These are phyloP conservation scores for Rutstroemia sydowiana DNA, from an alignment of 2,329 filamentous ascomycete genomes.

Conservation along the genomic window DNA sequence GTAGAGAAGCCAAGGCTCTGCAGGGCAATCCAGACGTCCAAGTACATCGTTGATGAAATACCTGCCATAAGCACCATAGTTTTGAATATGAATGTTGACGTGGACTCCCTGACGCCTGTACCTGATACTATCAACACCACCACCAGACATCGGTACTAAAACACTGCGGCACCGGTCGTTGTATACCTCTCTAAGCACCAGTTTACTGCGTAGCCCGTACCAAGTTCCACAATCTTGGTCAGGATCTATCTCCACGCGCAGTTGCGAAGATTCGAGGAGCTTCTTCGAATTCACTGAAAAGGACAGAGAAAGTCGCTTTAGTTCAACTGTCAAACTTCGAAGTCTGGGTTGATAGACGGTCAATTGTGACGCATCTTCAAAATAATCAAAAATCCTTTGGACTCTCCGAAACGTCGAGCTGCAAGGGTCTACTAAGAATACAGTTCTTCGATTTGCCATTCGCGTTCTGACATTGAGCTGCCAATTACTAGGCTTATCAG, in stretches of 20 bases:
- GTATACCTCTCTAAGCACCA: conserved; percentile 42
- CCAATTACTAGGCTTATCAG: conserved; percentile 33
- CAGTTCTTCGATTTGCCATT: conserved; percentile 23
- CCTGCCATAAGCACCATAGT: conserved; percentile 36
- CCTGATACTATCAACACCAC: not conserved
- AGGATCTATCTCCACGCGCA: conserved; percentile 44
- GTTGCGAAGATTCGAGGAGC: conserved; percentile 41
- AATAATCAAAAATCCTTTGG: conserved; percentile 39
- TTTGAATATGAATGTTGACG: conserved; percentile 34
- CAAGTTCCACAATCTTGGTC: conserved; percentile 53
- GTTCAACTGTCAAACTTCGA: conserved; percentile 36
- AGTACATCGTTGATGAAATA: conserved; percentile 49
- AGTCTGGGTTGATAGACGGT: conserved; percentile 38
- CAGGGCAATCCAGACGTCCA: conserved; percentile 47
- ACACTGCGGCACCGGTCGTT: conserved; percentile 41
- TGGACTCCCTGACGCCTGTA: conserved; percentile 34
- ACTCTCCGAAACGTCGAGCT: conserved; percentile 36
- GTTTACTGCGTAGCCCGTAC: conserved; percentile 51
- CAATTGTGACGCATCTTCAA: conserved; percentile 39
- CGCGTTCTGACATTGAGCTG: conserved; percentile 29
- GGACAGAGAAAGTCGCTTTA: conserved; percentile 44
- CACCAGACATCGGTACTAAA: conserved; percentile 43
- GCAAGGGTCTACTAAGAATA: conserved; percentile 42
- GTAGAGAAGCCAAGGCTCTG: conserved; percentile 48
- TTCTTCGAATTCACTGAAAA: conserved; percentile 42